Evolutionary conservation across 2,329 filamentous ascomycete species (phyloP), one percentile per base, ranked within the genome.

Genomic region (Dothideomycetes sp.): DNA sequence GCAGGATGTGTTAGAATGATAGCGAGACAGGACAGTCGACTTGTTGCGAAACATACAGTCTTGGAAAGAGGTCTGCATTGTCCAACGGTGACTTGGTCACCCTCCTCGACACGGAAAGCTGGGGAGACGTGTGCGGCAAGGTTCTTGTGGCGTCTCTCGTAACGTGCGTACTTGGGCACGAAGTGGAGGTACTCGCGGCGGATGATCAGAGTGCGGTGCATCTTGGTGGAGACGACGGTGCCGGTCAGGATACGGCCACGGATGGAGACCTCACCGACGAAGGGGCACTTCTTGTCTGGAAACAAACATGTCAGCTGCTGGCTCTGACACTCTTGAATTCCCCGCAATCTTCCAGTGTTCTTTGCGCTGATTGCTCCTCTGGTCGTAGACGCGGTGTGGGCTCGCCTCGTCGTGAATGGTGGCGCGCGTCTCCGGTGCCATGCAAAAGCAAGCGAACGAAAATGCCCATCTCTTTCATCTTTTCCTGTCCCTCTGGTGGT

Each of bases 131-230:
- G 91, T 56, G 89, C 91, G 63, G 91, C 86, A 54, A 98, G 79
- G 82, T 98, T 98, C 84, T 95, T 95, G 85, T 98, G 91, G 70
- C 91, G 81, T 83, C 95, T 96, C 86, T 98, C 93, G 73, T 98
- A 98, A 81, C 91, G 85, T 68, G 84, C 78, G 81, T 98, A 98
- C 79, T 98, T 98, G 71, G 88, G 88, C 67, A 98, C 84, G 75
- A 85, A 98, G 79, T 98, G 91, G 50, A 98, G 86, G 79, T 98
- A 98, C 79, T 98, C 91, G 72, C 91, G 83, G 70, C 91, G 91
- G 79, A 98, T 93, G 74, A 98, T 83, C 68, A 96, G 75, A 62
- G 91, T 98, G 73, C 91, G 85, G 84, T 98, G 91, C 91, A 98
- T 98, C 85, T 98, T 98, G 73, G 91, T 98, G 61, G 89, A 96